These are phyloP conservation scores for Colletotrichum sp. DNA, from an alignment of 2,329 filamentous ascomycete species.

Conservation along the genomic window DNA sequence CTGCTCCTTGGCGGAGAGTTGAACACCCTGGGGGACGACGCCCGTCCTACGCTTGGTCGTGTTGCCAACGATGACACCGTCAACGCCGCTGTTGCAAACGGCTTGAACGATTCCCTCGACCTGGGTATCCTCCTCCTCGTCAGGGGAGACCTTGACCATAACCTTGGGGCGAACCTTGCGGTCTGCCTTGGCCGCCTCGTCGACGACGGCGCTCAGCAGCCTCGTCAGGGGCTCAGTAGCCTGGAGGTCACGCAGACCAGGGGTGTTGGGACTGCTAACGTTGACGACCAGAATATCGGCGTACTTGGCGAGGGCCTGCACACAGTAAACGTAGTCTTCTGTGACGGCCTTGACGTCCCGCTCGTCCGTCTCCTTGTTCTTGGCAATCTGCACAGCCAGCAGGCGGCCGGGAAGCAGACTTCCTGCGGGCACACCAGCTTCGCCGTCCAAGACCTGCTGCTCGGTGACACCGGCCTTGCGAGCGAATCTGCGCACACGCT, in stretches of 20 bases:
- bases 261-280: slow-evolving; percentile 95
- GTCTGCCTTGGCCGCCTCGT: slow-evolving; percentile 71
- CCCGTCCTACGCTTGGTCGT: slow-evolving; percentile 85
- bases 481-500: slow-evolving; percentile 80
- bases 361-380: slow-evolving; percentile 93
- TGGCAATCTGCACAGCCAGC: slow-evolving; percentile 90
- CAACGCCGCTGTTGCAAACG: slow-evolving; percentile 82
- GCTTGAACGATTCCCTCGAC: slow-evolving; percentile 88
- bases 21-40: slow-evolving; percentile 69
- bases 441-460: slow-evolving; percentile 75
- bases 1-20: slow-evolving; percentile 69
- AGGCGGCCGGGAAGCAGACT: slow-evolving; percentile 77
- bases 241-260: slow-evolving; percentile 86
- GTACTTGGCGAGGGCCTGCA: slow-evolving; percentile 80
- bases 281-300: slow-evolving; percentile 98
- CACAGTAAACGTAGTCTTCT: slow-evolving; percentile 87
- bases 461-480: slow-evolving; percentile 73
- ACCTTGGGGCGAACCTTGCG: slow-evolving; percentile 78
- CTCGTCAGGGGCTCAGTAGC: slow-evolving; percentile 80
- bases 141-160: slow-evolving; percentile 98
- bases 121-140: slow-evolving; percentile 86
- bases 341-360: slow-evolving; percentile 81
- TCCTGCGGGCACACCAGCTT: slow-evolving; percentile 80
- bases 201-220: slow-evolving; percentile 82
- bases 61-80: slow-evolving; percentile 96